Evolutionary conservation across 495 filamentous ascomycete genomes (phyloP).

Genomic region (Penicillium coprophilum): DNA sequence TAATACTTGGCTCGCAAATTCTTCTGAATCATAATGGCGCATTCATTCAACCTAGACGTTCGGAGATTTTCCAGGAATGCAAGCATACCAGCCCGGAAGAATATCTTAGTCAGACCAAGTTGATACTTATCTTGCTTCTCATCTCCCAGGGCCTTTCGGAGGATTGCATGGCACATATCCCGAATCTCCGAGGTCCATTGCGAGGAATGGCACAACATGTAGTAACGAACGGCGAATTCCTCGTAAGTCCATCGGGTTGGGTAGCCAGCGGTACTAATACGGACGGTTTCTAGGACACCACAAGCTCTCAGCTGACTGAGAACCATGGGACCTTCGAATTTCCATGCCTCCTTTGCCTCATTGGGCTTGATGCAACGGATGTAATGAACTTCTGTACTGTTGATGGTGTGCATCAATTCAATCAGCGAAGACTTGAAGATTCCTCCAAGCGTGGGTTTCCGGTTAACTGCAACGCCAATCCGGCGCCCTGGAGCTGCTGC

Average conservation of each 20-base stretch:
- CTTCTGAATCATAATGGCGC: slow-evolving; percentile 98
- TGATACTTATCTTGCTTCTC: slow-evolving; percentile 94
- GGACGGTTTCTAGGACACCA: slow-evolving; percentile 97
- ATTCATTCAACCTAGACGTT: slow-evolving; percentile 85
- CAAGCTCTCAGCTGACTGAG: slow-evolving; percentile 95
- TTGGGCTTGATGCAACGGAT: slow-evolving; percentile 99
- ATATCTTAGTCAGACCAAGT: slow-evolving; percentile 94
- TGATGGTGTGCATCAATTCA: slow-evolving; percentile 97
- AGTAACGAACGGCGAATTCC: slow-evolving; percentile 96
- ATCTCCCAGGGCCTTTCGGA: slow-evolving; percentile 84
- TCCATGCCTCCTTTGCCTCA: slow-evolving; percentile 95
- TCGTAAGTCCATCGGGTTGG: slow-evolving; percentile 99
- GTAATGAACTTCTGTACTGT: slow-evolving; percentile 97
- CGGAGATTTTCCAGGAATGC: slow-evolving; percentile 94
- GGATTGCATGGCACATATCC: slow-evolving; percentile 87
- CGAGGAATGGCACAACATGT: slow-evolving; percentile 91
- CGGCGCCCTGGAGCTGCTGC: slow-evolving; percentile 69
- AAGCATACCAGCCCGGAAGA: slow-evolving; percentile 98
- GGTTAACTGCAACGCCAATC: slow-evolving; percentile 85
- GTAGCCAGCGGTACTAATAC: slow-evolving; percentile 97
- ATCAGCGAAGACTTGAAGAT: slow-evolving; percentile 99
- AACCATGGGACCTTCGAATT: slow-evolving; percentile 99
- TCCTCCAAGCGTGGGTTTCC: slow-evolving; percentile 95
- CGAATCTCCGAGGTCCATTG: slow-evolving; percentile 93
- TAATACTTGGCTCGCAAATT: slow-evolving; percentile 95